Conservation (phyloP, 75 land plant genomes). For the Cunninghamia lanceolata region DNA sequence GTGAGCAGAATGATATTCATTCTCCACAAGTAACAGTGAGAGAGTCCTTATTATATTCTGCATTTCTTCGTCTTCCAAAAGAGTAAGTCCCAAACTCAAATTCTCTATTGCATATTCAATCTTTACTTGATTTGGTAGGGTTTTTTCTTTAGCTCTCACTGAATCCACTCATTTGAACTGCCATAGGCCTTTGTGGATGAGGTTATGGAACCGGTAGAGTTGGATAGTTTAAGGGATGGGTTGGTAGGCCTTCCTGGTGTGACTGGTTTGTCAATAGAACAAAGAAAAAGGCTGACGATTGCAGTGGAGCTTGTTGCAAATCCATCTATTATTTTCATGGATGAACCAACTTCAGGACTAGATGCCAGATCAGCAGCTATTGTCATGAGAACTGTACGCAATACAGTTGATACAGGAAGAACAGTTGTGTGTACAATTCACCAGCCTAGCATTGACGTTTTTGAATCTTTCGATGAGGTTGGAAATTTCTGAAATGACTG, state of each 20-base stretch:
- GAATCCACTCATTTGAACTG: background rate
- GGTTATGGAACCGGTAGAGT: conserved; percentile 63
- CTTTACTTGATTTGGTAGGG: background rate
- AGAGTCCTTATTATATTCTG: conserved; percentile 70
- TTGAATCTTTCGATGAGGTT: conserved; percentile 85
- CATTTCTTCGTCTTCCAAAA: conserved; percentile 60
- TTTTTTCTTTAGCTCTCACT: background rate
- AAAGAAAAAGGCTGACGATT: conserved; percentile 57
- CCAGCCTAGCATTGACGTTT: conserved; percentile 75
- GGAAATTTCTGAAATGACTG: background rate
- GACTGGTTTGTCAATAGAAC: conserved; percentile 60
- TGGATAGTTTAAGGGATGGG: conserved; percentile 39
- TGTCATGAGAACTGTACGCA: conserved; percentile 71
- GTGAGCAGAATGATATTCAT: conserved; percentile 87
- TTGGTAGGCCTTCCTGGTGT: conserved; percentile 54
- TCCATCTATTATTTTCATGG: conserved; percentile 80
- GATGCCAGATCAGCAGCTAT: conserved; percentile 69
- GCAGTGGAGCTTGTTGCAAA: conserved; percentile 87
- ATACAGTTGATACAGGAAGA: conserved; percentile 71
- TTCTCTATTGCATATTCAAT: background rate
- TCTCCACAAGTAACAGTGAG: conserved; percentile 87
- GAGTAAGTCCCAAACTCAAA: conserved; percentile 7
- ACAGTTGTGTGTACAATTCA: conserved; percentile 72
- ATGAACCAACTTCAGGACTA: conserved; percentile 74
- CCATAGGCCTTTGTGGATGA: conserved; percentile 58